Percentiles rank a stretch among this genome's conserved stretches.
Conservation (phyloP, 345 rosid genomes). For the Bruguiera gymnorhiza region DNA sequence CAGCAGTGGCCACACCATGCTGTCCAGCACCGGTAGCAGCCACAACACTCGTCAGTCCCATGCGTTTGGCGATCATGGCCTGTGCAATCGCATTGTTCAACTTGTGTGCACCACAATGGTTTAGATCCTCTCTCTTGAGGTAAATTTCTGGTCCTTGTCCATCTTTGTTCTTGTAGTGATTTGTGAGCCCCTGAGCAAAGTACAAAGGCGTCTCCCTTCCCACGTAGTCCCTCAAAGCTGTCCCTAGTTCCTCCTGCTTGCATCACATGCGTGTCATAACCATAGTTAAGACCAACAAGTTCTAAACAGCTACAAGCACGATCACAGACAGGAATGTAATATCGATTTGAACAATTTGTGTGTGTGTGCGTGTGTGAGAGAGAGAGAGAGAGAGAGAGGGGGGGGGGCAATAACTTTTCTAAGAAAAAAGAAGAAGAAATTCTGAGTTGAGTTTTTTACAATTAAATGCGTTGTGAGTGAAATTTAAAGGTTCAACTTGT, state of each 20-base stretch:
- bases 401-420: too few relatives aligned
- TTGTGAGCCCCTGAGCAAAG: slow-evolving; percentile 59
- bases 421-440: too few relatives aligned
- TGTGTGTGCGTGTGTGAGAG: too few relatives aligned
- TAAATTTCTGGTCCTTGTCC: slow-evolving; percentile 72
- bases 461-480: too few relatives aligned
- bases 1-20: slow-evolving; percentile 87
- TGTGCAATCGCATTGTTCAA: slow-evolving; percentile 86
- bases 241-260: slow-evolving; percentile 55
- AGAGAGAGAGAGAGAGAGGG: too few relatives aligned
- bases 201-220: slow-evolving; percentile 86
- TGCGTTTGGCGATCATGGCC: slow-evolving; percentile 73
- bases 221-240: slow-evolving; percentile 63
- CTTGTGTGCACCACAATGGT: slow-evolving; percentile 76
- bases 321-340: too few relatives aligned
- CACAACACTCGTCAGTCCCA: slow-evolving; percentile 54
- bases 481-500: too few relatives aligned
- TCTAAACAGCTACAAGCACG: too few relatives aligned
- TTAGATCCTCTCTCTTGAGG: slow-evolving; percentile 82
- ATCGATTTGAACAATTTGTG: too few relatives aligned
- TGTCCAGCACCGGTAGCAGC: slow-evolving; percentile 88
- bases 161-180: slow-evolving; percentile 53
- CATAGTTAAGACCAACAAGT: too few relatives aligned
- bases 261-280: neutral
- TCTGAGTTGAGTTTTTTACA: too few relatives aligned